phyloP scores from a whole-genome alignment of 768 basidiomycete genomes.

The Russula vinacea region DNA sequence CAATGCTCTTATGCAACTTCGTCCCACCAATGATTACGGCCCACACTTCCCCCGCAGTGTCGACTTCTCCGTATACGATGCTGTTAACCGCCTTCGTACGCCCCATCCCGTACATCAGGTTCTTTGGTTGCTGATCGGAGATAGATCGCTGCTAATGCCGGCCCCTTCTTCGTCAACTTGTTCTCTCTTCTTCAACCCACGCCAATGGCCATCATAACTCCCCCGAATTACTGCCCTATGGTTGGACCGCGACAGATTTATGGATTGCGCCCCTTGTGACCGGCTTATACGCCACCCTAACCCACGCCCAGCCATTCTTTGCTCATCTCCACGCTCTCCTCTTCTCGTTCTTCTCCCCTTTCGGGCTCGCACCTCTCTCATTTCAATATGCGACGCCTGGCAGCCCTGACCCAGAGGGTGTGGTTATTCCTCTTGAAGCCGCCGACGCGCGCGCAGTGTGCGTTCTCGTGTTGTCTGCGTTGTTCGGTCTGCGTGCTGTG shows the following conservation, averaged over 20 bases:
- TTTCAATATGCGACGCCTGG: neutral
- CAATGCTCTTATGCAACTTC: constrained; percentile 29
- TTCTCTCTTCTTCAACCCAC: constrained; percentile 74
- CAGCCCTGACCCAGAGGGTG: neutral
- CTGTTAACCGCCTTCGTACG: constrained; percentile 28
- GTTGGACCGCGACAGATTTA: constrained; percentile 81
- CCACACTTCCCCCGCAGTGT: constrained; percentile 23
- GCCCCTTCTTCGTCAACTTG: constrained; percentile 74
- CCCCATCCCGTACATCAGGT: neutral
- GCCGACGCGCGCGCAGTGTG: constrained; percentile 26
- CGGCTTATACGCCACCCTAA: constrained; percentile 73
- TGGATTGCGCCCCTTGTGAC: constrained; percentile 83
- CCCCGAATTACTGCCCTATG: constrained; percentile 77
- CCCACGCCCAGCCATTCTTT: constrained; percentile 80
- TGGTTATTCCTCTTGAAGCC: constrained; percentile 19
- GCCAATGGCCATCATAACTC: constrained; percentile 65
- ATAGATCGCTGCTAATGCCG: constrained; percentile 41
- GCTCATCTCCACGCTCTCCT: constrained; percentile 26
- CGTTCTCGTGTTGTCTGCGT: constrained; percentile 18
- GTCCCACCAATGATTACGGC: constrained; percentile 25
- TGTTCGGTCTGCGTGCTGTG: constrained; percentile 25
- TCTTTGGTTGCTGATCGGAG: constrained; percentile 8
- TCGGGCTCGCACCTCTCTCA: constrained; percentile 17
- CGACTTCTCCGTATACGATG: constrained; percentile 27
- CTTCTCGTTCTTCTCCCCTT: constrained; percentile 27